phyloP scores from a whole-genome alignment of 1,284 basidiomycete genomes.

The Sphagnurus paluster region DNA sequence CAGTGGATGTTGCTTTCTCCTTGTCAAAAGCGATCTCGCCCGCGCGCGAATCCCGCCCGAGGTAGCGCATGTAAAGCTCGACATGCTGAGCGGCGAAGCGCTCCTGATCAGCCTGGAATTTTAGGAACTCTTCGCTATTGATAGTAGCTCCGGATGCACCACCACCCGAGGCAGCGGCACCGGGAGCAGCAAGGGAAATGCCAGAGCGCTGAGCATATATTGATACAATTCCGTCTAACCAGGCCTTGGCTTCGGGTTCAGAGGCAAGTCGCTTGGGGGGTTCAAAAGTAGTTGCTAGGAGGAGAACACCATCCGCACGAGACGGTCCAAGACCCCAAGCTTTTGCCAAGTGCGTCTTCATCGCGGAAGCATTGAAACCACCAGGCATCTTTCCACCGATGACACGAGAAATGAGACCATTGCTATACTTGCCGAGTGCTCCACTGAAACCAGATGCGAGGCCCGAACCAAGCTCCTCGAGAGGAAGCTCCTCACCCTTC shows the following conservation, averaged over 20 bases:
- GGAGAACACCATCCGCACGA: conserved; percentile 88
- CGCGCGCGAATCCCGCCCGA: conserved; percentile 89
- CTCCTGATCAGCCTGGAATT: conserved; percentile 93
- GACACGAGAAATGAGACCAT: conserved; percentile 87
- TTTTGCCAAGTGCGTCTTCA: conserved; percentile 88
- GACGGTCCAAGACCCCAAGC: conserved; percentile 91
- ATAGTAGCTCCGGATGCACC: conserved; percentile 81
- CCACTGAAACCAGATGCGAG: conserved; percentile 83
- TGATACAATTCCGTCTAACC: conserved; percentile 86
- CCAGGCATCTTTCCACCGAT: conserved; percentile 98
- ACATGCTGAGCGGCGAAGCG: conserved; percentile 92
- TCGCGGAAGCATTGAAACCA: conserved; percentile 95
- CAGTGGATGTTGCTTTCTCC: conserved; percentile 74
- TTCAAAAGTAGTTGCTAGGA: conserved; percentile 90
- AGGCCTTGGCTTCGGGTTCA: conserved; percentile 91
- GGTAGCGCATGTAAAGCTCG: conserved; percentile 95
- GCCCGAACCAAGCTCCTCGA: conserved; percentile 92
- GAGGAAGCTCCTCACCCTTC: conserved; percentile 95
- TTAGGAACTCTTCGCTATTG: conserved; percentile 97
- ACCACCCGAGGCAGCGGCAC: conserved; percentile 60
- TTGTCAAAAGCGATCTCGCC: conserved; percentile 88
- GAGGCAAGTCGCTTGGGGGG: conserved; percentile 92
- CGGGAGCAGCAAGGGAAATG: conserved; percentile 77
- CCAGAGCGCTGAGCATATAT: conserved; percentile 87
- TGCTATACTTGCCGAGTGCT: conserved; percentile 94